Base-by-base conservation (phyloP, 1,284 basidiomycete genomes). In the Xerocomus amazonicus region DNA sequence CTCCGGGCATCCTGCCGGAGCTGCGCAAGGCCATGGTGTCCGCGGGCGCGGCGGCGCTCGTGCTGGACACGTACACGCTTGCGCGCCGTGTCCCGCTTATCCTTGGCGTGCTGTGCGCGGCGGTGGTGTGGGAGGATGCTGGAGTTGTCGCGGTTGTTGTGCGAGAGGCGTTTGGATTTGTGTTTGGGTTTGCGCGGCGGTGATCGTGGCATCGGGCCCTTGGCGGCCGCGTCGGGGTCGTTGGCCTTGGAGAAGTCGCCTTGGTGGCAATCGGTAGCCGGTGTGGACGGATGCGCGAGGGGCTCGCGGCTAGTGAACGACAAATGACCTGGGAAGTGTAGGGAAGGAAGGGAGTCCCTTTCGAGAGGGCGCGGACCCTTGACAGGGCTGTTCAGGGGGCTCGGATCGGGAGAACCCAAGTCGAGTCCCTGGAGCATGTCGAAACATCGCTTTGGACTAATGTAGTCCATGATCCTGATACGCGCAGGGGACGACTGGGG, bases 401-500 rank as follows among this genome's bases (percentile, higher is more conserved):
- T 54, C 10, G 55, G 45, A 27, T 17, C 40, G n/a, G 53, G 52
- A 4, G 59, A 56, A 39, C 45, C 17, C n/a, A 55, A 52, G 17
- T 53, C 6, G 36, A 35, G 48, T 19, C 39, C 46, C n/a, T 42
- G 48, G 23, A 64, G 60, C 10, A 53, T 23, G 45, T 58, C 52
- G 48, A 64, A 61, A 50, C 45, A 57, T 26, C 40, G 53, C 47
- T 37, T 57, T 13, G 47, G 60, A 26, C 42, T 53, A 42, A 62
- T 12, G 14, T 49, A 50, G 39, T 59, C 49, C 13, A 36, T 31
- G 23, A 63, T 35, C 56, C 62, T 60, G 61, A 62, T 34, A 10
- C 65, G 60, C 51, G 67, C 56, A 62, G 66, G 52, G 16, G 51
- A 35, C n/a, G 34, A 16, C 16, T 26, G 34, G 28, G 44, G 55